A percentile compares a stretch with the other conserved stretches of the same genome.
Evolutionary conservation across 345 rosid genomes (phyloP).

Genomic region (Cardamine chenopodiifolia): DNA sequence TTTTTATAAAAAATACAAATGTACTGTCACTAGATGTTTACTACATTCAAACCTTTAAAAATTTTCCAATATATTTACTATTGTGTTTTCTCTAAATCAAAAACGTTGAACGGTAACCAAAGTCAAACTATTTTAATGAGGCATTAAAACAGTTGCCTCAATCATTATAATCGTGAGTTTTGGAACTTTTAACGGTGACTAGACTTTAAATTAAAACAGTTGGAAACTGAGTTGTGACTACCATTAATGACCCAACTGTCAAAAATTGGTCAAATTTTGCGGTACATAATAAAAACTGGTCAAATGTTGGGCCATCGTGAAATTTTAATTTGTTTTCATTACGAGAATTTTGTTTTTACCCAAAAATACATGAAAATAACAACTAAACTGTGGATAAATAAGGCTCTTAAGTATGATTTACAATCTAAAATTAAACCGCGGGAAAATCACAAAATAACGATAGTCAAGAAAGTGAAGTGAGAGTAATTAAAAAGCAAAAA

Average conservation of each 20-base stretch:
- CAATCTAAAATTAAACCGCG: not conserved
- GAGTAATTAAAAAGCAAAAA: not conserved
- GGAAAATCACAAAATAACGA: not conserved
- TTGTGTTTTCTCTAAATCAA: not conserved
- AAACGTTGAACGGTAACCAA: not conserved
- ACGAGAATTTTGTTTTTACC: not conserved
- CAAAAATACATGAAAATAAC: not conserved
- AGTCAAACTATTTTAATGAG: not conserved
- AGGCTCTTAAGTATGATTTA: not conserved
- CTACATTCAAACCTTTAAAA: not conserved
- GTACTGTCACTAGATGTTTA: not conserved
- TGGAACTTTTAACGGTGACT: not conserved
- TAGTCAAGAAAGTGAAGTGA: not conserved
- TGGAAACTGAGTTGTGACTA: conserved; percentile 13
- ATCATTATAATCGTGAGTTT: not conserved
- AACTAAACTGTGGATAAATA: not conserved
- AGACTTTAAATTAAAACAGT: conserved; percentile 5
- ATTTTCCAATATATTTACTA: not conserved
- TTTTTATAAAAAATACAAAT: too few relatives aligned
- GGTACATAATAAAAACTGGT: not conserved
- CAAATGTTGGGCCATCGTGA: not conserved
- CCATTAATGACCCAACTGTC: conserved; percentile 20
- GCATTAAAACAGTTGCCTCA: not conserved
- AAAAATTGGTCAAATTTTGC: conserved; percentile 21
- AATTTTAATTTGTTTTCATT: not conserved